phyloP scores from a whole-genome alignment of 1,139 yeast species.

The Saccharomycopsis crataegensis region DNA sequence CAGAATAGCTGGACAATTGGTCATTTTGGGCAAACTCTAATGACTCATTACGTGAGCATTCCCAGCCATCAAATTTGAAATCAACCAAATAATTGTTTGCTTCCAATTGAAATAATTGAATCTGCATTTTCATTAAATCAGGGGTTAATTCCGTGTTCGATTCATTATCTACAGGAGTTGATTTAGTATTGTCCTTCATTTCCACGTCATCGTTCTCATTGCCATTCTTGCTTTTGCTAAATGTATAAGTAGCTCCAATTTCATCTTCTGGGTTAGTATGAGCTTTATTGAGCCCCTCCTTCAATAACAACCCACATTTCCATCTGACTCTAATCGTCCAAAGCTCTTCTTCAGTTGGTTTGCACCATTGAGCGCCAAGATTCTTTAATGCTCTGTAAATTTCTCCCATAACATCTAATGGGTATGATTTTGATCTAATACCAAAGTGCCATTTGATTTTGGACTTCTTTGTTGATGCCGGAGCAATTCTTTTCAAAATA shows the following conservation, averaged over 20 bases:
- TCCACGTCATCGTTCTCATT: conserved; percentile 10
- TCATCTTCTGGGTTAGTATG: conserved; percentile 20
- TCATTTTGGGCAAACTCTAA: conserved; percentile 39
- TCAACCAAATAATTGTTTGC: conserved; percentile 94
- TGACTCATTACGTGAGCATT: conserved; percentile 36
- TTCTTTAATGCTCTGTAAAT: conserved; percentile 89
- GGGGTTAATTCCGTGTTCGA: conserved; percentile 31
- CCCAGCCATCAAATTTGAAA: conserved; percentile 98
- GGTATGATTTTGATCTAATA: conserved; percentile 90
- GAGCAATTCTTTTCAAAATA: conserved; percentile 53
- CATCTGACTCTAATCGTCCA: conserved; percentile 98
- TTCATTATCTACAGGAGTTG: conserved; percentile 3
- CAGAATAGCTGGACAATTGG: conserved; percentile 78
- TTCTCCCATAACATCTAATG: conserved; percentile 98
- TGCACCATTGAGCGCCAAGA: conserved; percentile 96
- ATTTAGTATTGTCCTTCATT: conserved; percentile 6
- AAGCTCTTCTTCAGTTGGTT: conserved; percentile 84
- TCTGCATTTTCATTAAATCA: conserved; percentile 95
- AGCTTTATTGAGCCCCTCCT: conserved; percentile 14
- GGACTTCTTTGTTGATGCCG: conserved; percentile 73
- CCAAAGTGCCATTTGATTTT: conserved; percentile 99
- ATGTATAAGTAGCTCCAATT: conserved; percentile 16
- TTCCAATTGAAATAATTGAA: conserved; percentile 90
- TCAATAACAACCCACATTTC: conserved; percentile 56
- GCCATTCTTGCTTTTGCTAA: conserved; percentile 11